Conservation (phyloP, 306 rosid species). For the Lagenaria siceraria region DNA sequence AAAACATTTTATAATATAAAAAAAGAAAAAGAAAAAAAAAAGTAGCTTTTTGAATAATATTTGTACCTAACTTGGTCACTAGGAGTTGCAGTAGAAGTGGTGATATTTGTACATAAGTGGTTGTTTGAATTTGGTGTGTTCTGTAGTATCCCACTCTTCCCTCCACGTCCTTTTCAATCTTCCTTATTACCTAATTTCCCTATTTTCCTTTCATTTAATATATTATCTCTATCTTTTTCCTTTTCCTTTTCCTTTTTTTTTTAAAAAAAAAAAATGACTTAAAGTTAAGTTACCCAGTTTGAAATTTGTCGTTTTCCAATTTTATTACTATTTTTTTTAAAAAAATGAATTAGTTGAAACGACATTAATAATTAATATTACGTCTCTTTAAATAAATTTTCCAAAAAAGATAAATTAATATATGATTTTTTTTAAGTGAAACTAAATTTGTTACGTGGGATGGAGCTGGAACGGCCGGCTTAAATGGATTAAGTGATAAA, state of each 20-base stretch:
- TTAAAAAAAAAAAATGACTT: too few relatives aligned
- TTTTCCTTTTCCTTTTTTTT: too few relatives aligned
- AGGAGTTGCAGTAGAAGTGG: neutral
- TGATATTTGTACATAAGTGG: neutral
- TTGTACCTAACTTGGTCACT: slow-evolving; percentile 3
- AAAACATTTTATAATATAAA: neutral
- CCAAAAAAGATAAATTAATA: too few relatives aligned
- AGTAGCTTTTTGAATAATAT: neutral
- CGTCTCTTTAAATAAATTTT: neutral
- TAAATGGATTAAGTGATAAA: too few relatives aligned
- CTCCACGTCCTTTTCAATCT: neutral
- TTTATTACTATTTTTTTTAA: neutral
- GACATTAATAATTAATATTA: neutral
- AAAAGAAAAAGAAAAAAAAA: neutral
- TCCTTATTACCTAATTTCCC: neutral
- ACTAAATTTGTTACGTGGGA: too few relatives aligned
- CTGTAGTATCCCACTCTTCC: slow-evolving; percentile 1
- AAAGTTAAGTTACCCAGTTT: neutral
- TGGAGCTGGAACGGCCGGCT: too few relatives aligned
- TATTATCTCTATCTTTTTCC: neutral
- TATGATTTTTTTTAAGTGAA: too few relatives aligned
- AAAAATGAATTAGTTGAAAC: neutral
- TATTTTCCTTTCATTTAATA: neutral
- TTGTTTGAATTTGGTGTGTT: neutral
- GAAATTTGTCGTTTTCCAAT: neutral